A percentile compares a stretch with the other conserved stretches of the same genome.
Evolutionary conservation across 305 asterid genomes (phyloP).

Genomic region (Andrographis paniculata): DNA sequence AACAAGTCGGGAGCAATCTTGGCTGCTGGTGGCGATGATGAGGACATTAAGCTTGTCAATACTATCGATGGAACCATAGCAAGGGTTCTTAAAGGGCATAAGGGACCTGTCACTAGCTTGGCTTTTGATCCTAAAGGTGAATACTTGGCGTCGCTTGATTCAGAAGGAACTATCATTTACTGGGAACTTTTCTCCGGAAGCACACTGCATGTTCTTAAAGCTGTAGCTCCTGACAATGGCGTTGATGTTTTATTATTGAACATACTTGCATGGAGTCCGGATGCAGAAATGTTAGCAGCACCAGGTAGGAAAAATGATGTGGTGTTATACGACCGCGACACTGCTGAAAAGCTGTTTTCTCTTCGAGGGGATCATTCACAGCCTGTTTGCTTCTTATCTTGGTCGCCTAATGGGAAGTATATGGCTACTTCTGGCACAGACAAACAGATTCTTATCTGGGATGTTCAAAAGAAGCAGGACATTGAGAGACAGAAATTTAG

Average conservation of each 20-base stretch:
- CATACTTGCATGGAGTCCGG: slow-evolving; percentile 88
- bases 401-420: slow-evolving; percentile 98
- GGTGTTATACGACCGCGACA: slow-evolving; percentile 93
- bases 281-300: slow-evolving; percentile 88
- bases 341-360: slow-evolving; percentile 76
- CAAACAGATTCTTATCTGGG: slow-evolving; percentile 85
- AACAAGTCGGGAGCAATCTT: slow-evolving; percentile 83
- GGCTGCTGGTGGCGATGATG: slow-evolving; percentile 98
- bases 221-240: slow-evolving; percentile 68
- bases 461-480: slow-evolving; percentile 84
- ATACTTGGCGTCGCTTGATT: slow-evolving; percentile 87
- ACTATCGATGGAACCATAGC: slow-evolving; percentile 91
- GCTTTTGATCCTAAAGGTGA: slow-evolving; percentile 95
- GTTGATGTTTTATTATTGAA: slow-evolving; percentile 49
- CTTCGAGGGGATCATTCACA: slow-evolving; percentile 85
- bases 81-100: slow-evolving; percentile 92
- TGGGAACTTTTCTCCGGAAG: slow-evolving; percentile 95
- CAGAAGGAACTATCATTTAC: slow-evolving; percentile 69
- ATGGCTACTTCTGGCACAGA: slow-evolving; percentile 94
- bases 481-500: slow-evolving; percentile 86
- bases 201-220: slow-evolving; percentile 67
- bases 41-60: slow-evolving; percentile 86
- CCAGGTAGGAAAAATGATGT: slow-evolving; percentile 96
- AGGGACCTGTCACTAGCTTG: slow-evolving; percentile 76
- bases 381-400: slow-evolving; percentile 79